Percentiles rank a stretch among this genome's conserved stretches.
phyloP scores from a whole-genome alignment of 2,329 filamentous ascomycete species.

The Neurospora sp. region DNA sequence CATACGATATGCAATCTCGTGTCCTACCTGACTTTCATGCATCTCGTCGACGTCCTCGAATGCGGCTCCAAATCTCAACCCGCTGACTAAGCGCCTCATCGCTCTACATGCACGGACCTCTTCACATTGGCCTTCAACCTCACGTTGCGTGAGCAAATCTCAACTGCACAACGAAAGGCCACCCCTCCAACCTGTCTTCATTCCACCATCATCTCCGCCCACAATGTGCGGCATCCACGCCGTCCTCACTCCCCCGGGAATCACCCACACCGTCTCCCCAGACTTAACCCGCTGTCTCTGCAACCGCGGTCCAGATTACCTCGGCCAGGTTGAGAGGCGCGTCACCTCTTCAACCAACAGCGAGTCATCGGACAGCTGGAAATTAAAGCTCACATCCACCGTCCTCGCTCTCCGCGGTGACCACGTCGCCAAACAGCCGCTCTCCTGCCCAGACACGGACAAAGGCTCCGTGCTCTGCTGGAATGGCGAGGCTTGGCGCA shows the following conservation, averaged over 20 bases:
- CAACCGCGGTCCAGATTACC: constrained; percentile 52
- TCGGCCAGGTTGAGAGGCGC: constrained; percentile 31
- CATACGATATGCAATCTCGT: background rate
- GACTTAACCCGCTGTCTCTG: constrained; percentile 36
- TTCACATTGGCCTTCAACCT: background rate
- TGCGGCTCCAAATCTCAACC: background rate
- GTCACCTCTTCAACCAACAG: constrained; percentile 10
- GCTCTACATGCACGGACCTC: background rate
- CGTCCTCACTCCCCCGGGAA: constrained; percentile 29
- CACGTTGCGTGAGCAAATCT: background rate
- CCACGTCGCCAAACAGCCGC: constrained; percentile 62
- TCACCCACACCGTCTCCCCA: constrained; percentile 22
- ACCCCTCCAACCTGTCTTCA: background rate
- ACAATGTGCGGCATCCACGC: constrained; percentile 55
- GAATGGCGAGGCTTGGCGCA: constrained; percentile 94
- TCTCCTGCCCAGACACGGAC: constrained; percentile 37
- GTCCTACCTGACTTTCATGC: background rate
- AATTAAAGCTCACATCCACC: constrained; percentile 64
- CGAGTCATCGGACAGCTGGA: constrained; percentile 16
- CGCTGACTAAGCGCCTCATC: background rate
- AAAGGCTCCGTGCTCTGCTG: constrained; percentile 73
- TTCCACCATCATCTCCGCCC: background rate
- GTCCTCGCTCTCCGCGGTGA: constrained; percentile 84
- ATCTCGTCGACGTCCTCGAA: background rate
- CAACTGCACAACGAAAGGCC: background rate